phyloP scores from a whole-genome alignment of 2,329 filamentous ascomycete species.

The Thielaviopsis ethacetica region DNA sequence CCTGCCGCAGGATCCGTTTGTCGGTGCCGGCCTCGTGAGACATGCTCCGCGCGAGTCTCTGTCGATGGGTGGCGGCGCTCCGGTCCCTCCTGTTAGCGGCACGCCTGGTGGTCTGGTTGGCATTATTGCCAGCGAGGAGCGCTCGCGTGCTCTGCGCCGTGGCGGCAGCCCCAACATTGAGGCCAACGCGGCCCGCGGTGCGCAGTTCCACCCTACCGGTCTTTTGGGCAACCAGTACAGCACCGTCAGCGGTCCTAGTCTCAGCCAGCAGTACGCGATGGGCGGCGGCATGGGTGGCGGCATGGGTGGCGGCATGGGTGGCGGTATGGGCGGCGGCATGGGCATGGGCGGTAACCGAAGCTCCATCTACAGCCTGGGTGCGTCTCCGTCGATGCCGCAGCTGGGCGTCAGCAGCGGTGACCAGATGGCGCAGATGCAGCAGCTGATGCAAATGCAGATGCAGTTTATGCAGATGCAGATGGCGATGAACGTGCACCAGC shows the following conservation, averaged over 20 bases:
- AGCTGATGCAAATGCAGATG: conserved; percentile 51
- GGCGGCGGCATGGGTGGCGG: conserved; percentile 18
- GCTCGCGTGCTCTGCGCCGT: conserved; percentile 58
- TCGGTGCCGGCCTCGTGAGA: conserved; percentile 61
- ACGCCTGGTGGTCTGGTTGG: conserved; percentile 63
- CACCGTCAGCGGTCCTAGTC: conserved; percentile 24
- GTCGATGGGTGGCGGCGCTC: conserved; percentile 42
- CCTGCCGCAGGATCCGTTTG: conserved; percentile 71
- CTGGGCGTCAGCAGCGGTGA: conserved; percentile 14
- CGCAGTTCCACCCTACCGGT: conserved; percentile 20
- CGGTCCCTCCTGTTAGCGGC: conserved; percentile 25
- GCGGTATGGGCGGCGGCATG: not conserved
- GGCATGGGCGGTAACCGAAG: not conserved
- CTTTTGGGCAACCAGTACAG: conserved; percentile 28
- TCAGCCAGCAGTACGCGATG: conserved; percentile 24
- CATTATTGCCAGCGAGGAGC: conserved; percentile 74
- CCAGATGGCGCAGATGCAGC: conserved; percentile 25
- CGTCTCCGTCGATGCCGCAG: conserved; percentile 16
- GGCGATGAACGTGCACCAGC: conserved; percentile 44
- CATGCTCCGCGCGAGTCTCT: conserved; percentile 59
- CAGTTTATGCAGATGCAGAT: conserved; percentile 90
- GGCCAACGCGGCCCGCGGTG: conserved; percentile 18
- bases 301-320: conserved; percentile 6
- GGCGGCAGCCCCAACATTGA: conserved; percentile 55
- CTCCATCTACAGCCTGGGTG: conserved; percentile 12